Evolutionary conservation across 352 stramenopile species (phyloP).

Genomic region (Globisporangium iwayamae): DNA sequence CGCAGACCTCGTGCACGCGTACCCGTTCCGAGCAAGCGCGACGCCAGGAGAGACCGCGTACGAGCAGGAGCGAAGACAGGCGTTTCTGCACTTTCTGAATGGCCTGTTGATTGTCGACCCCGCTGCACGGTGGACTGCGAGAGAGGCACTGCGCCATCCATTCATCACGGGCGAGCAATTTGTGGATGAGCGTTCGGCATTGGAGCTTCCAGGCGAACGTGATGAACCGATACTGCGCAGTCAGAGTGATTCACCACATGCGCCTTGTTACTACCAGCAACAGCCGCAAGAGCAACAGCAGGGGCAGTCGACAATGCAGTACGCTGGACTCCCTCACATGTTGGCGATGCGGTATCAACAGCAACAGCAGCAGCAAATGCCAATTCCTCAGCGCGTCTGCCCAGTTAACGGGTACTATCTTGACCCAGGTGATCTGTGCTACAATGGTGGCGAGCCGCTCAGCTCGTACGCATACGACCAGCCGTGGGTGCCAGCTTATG

Average conservation of each 20-base stretch:
- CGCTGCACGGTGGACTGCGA: constrained; percentile 30
- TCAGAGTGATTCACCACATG: background rate
- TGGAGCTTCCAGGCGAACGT: background rate
- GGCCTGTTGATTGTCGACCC: constrained; percentile 33
- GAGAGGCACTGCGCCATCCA: constrained; percentile 36
- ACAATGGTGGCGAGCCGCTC: background rate
- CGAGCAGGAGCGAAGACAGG: constrained; percentile 23
- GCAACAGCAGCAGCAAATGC: constrained; percentile 1
- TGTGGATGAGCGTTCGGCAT: background rate
- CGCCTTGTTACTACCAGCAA: constrained; percentile 5
- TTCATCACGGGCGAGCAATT: constrained; percentile 42
- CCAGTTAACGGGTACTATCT: constrained; percentile 16
- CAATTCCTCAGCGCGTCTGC: constrained; percentile 12
- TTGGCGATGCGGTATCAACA: background rate
- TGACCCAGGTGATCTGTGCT: constrained; percentile 6
- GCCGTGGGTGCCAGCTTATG: constrained; percentile 5
- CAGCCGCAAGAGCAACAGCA: background rate
- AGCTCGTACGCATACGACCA: constrained; percentile 9
- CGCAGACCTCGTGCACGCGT: constrained; percentile 38
- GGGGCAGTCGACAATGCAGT: background rate
- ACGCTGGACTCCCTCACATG: background rate
- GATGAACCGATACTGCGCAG: background rate
- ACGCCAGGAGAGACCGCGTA: constrained; percentile 10
- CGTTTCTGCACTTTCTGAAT: constrained; percentile 39
- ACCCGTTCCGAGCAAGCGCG: constrained; percentile 27